Evolutionary conservation across 2,329 filamentous ascomycete genomes (phyloP), one percentile per base, ranked within the genome.

Genomic region (Calonectria pseudoreteaudii): DNA sequence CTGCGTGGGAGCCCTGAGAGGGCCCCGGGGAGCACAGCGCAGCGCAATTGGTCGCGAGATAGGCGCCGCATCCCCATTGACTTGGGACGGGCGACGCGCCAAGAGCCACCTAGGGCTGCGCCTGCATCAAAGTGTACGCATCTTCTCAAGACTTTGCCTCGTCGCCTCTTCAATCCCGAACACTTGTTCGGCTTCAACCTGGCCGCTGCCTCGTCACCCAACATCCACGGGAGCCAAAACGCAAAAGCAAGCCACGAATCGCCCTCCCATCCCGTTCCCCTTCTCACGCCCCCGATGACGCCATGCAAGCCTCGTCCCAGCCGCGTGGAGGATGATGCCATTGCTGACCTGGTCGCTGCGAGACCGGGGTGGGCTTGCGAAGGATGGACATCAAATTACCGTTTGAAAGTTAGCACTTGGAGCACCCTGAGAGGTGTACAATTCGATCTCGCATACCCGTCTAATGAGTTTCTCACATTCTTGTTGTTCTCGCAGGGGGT

Each of bases 361-460:
- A 30, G 16, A 13, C 56, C 56, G 56, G 56, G 26, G 23, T 26
- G 23, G 26, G 16, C n/a, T 62, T 38, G 56, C 34, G n/a, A 14
- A 4, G 38, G 38, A 62, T n/a, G 34, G 23, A 16, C 31, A 41
- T 41, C 36, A 41, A 62, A 62, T 28, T 28, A 41, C 56, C 56
- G 36, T 62, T 60, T 41, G 44, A 62, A 62, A 62, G 56, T 62
- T 62, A 38, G 56, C 56, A 41, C 56, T 62, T 26, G 38, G 38
- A 10, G n/a, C n/a, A 41, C 36, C 56, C 38, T 41, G 52, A 56
- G 23, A 28, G 16, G 34, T 9, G 23, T 18, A 30, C 56, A n/a
- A 62, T 62, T 62, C 56, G 56, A 62, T 62, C 56, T 23, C 26
- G 56, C 56, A 62, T 62, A 62, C 23, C 56, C 56, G 56, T 18